Evolutionary conservation across 768 basidiomycete genomes (phyloP), one percentile per base, ranked within the genome.

Genomic region (Candolleomyces aberdarensis): DNA sequence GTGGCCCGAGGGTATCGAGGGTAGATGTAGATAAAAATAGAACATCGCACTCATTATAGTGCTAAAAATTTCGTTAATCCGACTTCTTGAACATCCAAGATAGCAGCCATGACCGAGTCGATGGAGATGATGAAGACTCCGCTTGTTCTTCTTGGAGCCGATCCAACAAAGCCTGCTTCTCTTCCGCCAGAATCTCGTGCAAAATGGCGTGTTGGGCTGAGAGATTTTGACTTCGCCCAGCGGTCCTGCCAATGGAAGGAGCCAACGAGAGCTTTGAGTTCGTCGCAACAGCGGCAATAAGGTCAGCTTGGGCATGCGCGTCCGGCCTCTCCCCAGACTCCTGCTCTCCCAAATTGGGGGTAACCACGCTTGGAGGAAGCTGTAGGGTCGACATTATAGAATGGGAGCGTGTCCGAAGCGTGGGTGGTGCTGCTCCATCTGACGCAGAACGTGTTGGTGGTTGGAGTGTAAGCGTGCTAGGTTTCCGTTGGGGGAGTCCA

Each of bases 171-270:
- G 82, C 87, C 15, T 82, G 75, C 61, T 82, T 78, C 71, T 91
- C 89, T 69, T 92, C 89, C 43, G 84, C 87, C 44, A 89, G 77
- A 46, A 88, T 83, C 65, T 91, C 89, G 50, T 83, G 80, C 55
- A 82, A 77, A 46, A 91, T 86, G 10, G 88, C 89, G 62, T 86
- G 80, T 9, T 82, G 81, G 4, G 85, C 76, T 15, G 85, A 80
- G n/a, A 88, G 73, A 61, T 78, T 82, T 20, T 72, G 74, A 47
- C 72, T 68, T 55, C 75, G 54, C 69, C 62, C 43, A 62, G 39
- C 50, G 61, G 36, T 5, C 36, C 36, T 36, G 36, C 36, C 36
- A 36, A 36, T 66, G 19, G 69, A 68, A 32, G 66, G 65, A 32
- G 68, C 62, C 44, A 76, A 58, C 8, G 81, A 77, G 56, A 78